Base-by-base conservation (phyloP, 768 basidiomycete species). In the Kwoniella sp. region DNA sequence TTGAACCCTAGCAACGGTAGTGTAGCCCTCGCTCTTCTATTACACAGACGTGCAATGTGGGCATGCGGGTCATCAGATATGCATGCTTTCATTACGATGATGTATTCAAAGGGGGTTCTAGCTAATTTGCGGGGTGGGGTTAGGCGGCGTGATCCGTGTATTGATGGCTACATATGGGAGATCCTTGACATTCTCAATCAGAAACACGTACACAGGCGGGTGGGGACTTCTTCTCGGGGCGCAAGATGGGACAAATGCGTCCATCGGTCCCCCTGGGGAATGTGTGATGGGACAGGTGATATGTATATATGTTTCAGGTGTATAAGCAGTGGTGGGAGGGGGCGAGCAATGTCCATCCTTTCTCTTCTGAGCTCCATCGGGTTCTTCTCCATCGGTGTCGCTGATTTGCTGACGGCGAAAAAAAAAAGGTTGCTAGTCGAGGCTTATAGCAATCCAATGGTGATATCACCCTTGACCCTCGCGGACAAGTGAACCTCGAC, bases 391-490 rank as follows among this genome's bases (percentile, higher is more conserved):
- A n/a, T n/a, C n/a, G n/a, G n/a, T n/a, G n/a, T n/a, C n/a, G n/a
- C n/a, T n/a, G n/a, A n/a, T n/a, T n/a, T 13, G 33, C 33, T 33
- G 33, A 13, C 33, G 33, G 33, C 33, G 33, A 33, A 6, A 33
- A 33, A 13, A 33, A n/a, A n/a, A n/a, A n/a, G n/a, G n/a, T n/a
- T n/a, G n/a, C n/a, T n/a, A 33, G 33, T 33, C 33, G 5, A 13
- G 17, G 37, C n/a, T 36, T 62, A 62, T 6, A 62, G 52, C 27
- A 62, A 33, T 10, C 60, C 60, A 55, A 62, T 62, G 24, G 60
- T 62, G 53, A 62, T 62, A 44, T 62, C 60, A 55, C 60, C 60
- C 27, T 62, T 62, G 30, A 62, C 47, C 26, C 60, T 55, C 9
- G 60, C 60, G 26, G 50, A 33, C 26, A 62, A 27, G 26, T 62